A percentile compares a stretch with the other conserved stretches of the same genome.
Conservation (phyloP, 345 rosid species). For the Gossypium ekmanianum region DNA sequence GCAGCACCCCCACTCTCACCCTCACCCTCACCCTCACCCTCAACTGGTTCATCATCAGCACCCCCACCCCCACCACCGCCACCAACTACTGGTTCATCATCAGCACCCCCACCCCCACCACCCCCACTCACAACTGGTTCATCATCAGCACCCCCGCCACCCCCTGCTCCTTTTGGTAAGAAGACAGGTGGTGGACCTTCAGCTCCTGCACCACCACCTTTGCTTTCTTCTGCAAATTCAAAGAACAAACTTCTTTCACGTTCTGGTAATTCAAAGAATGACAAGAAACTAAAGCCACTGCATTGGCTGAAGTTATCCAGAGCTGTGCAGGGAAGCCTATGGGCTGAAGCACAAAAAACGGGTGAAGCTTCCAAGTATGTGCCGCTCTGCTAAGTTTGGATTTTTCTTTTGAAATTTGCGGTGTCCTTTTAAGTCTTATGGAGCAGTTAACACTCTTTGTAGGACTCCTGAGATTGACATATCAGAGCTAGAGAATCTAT, state of each 20-base stretch:
- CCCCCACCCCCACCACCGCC: conserved; percentile 46
- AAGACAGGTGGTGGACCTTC: conserved; percentile 30
- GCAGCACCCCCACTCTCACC: background rate
- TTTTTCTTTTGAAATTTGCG: background rate
- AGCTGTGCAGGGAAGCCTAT: conserved; percentile 93
- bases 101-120: background rate
- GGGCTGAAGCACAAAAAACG: conserved; percentile 93
- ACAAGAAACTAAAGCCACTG: conserved; percentile 85
- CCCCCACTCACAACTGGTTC: background rate
- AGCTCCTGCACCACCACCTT: conserved; percentile 60
- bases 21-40: background rate
- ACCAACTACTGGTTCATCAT: background rate
- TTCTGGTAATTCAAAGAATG: conserved; percentile 41
- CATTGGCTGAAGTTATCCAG: conserved; percentile 95
- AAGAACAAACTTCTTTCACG: conserved; percentile 66
- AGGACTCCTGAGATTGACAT: conserved; percentile 98
- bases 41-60: conserved; percentile 20
- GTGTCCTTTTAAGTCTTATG: conserved; percentile 6
- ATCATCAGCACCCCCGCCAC: conserved; percentile 23
- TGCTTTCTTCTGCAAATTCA: conserved; percentile 40
- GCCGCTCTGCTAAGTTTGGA: conserved; percentile 15
- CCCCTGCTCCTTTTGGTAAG: conserved; percentile 43
- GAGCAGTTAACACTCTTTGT: background rate
- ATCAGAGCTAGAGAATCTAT: conserved; percentile 88
- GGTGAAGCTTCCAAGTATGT: conserved; percentile 81